phyloP scores from a whole-genome alignment of 2,329 filamentous ascomycete genomes.

The Thielaviopsis punctulata region DNA sequence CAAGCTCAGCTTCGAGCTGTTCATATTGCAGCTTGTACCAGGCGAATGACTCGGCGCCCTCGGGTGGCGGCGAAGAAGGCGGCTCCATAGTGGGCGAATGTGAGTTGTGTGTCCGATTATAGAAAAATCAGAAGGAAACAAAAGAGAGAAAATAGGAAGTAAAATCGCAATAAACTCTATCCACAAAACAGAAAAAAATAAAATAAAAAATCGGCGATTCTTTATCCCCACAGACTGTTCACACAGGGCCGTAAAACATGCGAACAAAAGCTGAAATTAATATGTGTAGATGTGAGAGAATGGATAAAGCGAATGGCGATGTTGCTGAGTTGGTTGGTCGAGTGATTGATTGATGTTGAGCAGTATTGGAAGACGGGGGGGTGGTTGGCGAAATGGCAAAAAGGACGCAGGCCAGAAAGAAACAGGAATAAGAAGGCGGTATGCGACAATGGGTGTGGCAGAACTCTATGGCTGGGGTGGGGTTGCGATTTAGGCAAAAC shows the following conservation, averaged over 20 bases:
- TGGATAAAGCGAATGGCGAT: background rate
- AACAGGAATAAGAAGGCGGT: constrained; percentile 6
- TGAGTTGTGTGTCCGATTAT: background rate
- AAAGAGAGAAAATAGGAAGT: background rate
- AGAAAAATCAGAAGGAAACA: background rate
- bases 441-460: constrained; percentile 8
- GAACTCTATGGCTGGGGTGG: background rate
- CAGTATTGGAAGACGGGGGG: background rate
- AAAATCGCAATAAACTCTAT: constrained; percentile 1
- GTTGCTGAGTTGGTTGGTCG: background rate
- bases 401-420: background rate
- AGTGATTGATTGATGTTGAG: background rate
- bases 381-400: constrained; percentile 1
- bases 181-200: too few species aligned
- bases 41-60: constrained; percentile 56
- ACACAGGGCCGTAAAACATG: background rate
- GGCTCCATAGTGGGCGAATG: constrained; percentile 34
- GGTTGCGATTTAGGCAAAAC: background rate
- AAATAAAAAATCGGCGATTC: too few species aligned
- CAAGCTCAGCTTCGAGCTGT: constrained; percentile 73
- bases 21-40: constrained; percentile 98
- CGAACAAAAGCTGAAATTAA: background rate
- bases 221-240: background rate
- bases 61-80: constrained; percentile 44
- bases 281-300: background rate